These are phyloP conservation scores for Cicer arietinum DNA, from an alignment of 306 rosid species.

Conservation along the genomic window DNA sequence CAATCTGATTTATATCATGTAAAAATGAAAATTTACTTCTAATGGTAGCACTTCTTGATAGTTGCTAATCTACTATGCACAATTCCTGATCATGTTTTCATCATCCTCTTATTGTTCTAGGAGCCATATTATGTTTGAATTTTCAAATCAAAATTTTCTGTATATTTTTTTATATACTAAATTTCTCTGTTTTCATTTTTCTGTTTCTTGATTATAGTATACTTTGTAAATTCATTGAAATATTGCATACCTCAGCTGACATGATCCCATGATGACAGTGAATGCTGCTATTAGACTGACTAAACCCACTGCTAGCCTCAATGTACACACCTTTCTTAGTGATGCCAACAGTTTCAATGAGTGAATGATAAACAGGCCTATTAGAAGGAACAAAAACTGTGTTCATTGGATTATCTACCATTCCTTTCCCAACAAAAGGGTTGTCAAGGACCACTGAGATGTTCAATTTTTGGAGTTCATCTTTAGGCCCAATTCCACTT, in stretches of 20 bases:
- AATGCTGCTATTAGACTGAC: slow-evolving; percentile 83
- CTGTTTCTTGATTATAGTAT: background rate
- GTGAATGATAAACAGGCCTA: slow-evolving; percentile 61
- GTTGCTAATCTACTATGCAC: slow-evolving; percentile 3
- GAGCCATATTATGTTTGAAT: background rate
- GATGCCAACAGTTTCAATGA: slow-evolving; percentile 88
- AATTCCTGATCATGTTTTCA: background rate
- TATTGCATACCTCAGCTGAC: slow-evolving; percentile 85
- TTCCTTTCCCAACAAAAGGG: slow-evolving; percentile 80
- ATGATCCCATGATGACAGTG: slow-evolving; percentile 90
- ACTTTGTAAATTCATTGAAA: slow-evolving; percentile 10
- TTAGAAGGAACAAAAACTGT: slow-evolving; percentile 73
- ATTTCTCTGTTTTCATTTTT: background rate
- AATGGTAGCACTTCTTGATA: background rate
- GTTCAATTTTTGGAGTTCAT: slow-evolving; percentile 66
- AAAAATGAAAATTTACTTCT: slow-evolving; percentile 31
- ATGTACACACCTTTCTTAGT: slow-evolving; percentile 83
- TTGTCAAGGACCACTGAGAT: slow-evolving; percentile 70
- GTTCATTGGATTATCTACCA: slow-evolving; percentile 97
- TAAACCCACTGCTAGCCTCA: slow-evolving; percentile 89
- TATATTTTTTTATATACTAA: too few relatives aligned
- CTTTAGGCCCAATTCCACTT: slow-evolving; percentile 88
- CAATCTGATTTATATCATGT: slow-evolving; percentile 65
- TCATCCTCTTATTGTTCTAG: background rate
- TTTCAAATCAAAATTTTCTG: background rate